Evolutionary conservation across 1,284 basidiomycete species (phyloP).

Genomic region (Leucoagaricus sp.): DNA sequence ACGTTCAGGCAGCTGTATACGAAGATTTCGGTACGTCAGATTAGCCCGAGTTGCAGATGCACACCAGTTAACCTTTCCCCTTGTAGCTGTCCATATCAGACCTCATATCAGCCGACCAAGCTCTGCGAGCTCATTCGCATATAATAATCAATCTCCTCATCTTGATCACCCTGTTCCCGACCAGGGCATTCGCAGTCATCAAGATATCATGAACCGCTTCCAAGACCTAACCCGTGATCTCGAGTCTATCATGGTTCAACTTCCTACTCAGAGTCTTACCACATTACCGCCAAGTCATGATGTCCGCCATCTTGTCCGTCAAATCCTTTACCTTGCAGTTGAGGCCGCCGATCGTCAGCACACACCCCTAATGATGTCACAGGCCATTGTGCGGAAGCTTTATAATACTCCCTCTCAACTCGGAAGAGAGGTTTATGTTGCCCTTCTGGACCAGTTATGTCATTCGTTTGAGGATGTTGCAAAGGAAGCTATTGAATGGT

Average conservation of each 20-base stretch:
- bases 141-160: slow-evolving; percentile 31
- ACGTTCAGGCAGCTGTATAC: slow-evolving; percentile 88
- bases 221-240: slow-evolving; percentile 76
- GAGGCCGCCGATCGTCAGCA: slow-evolving; percentile 81
- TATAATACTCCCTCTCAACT: slow-evolving; percentile 86
- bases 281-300: slow-evolving; percentile 83
- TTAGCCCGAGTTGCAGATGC: no score
- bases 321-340: slow-evolving; percentile 78
- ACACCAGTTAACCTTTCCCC: slow-evolving; percentile 10
- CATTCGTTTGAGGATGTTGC: slow-evolving; percentile 89
- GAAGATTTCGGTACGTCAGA: slow-evolving; percentile 83
- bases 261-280: slow-evolving; percentile 66
- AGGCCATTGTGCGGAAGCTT: slow-evolving; percentile 88
- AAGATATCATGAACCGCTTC: slow-evolving; percentile 79
- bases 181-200: slow-evolving; percentile 52
- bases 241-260: slow-evolving; percentile 75
- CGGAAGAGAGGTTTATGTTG: slow-evolving; percentile 89
- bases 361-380: slow-evolving; percentile 90
- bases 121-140: slow-evolving; percentile 58
- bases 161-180: slow-evolving; percentile 42
- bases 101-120: slow-evolving; percentile 62
- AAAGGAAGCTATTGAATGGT: slow-evolving; percentile 96
- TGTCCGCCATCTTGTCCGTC: slow-evolving; percentile 80
- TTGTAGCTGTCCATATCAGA: slow-evolving; percentile 52
- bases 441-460: slow-evolving; percentile 88